phyloP scores from a whole-genome alignment of 352 stramenopile genomes.

The Pythium monospermum region DNA sequence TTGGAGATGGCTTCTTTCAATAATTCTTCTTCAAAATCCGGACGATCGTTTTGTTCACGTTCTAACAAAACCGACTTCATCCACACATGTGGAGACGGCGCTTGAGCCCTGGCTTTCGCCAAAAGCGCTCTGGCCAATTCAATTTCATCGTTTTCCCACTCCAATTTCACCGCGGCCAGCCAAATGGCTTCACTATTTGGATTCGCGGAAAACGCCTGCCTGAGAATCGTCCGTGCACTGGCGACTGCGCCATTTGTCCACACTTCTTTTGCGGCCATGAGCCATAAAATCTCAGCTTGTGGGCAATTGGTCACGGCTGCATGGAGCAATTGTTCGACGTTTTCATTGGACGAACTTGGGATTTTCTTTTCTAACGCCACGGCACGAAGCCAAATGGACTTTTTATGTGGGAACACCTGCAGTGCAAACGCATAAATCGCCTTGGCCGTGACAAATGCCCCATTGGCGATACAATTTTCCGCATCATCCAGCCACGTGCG shows the following conservation, averaged over 20 bases:
- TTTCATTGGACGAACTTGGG: constrained; percentile 76
- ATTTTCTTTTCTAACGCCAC: constrained; percentile 96
- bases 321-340: constrained; percentile 85
- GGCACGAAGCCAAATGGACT: constrained; percentile 94
- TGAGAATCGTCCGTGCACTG: constrained; percentile 91
- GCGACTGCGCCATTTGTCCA: constrained; percentile 94
- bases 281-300: constrained; percentile 95
- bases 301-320: constrained; percentile 93
- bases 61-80: constrained; percentile 99
- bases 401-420: constrained; percentile 87
- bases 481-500: constrained; percentile 98
- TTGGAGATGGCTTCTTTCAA: constrained; percentile 87
- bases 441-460: constrained; percentile 89
- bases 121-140: constrained; percentile 86
- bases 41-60: constrained; percentile 72
- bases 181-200: constrained; percentile 94
- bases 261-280: constrained; percentile 97
- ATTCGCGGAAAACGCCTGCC: constrained; percentile 95
- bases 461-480: constrained; percentile 83
- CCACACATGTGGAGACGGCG: constrained; percentile 91
- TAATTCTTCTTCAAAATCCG: constrained; percentile 72
- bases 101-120: constrained; percentile 71
- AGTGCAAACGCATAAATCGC: constrained; percentile 94
- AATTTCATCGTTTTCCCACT: constrained; percentile 98
- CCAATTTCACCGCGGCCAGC: constrained; percentile 97